Percentiles rank a stretch among this genome's conserved stretches.
Evolutionary conservation across 2,329 filamentous ascomycete species (phyloP).

Genomic region (Fusarium redolens): DNA sequence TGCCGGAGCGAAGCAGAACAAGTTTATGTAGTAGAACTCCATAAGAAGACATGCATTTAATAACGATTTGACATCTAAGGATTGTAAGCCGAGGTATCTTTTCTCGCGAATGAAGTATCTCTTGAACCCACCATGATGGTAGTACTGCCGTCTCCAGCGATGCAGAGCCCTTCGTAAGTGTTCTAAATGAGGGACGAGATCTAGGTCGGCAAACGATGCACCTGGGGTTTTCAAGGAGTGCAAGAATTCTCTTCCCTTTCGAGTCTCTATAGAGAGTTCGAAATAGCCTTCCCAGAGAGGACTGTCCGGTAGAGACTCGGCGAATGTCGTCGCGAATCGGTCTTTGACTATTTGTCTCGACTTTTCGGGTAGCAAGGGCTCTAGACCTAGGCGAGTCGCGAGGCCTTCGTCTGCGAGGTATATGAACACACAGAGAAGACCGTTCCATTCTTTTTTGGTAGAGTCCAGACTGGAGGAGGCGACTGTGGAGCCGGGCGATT

Average conservation of each 20-base stretch:
- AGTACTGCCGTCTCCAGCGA: neutral
- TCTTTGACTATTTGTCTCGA: slow-evolving; percentile 28
- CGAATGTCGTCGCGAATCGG: slow-evolving; percentile 19
- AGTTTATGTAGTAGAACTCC: neutral
- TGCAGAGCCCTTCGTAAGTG: neutral
- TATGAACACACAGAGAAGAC: slow-evolving; percentile 29
- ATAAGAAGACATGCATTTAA: neutral
- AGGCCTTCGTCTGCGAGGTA: slow-evolving; percentile 27
- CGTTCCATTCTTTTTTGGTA: slow-evolving; percentile 20
- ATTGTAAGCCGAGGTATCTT: neutral
- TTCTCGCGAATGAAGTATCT: fast-evolving
- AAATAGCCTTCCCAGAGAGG: slow-evolving; percentile 28
- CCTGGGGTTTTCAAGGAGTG: neutral
- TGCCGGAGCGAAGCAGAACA: neutral
- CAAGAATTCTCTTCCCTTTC: slow-evolving; percentile 26
- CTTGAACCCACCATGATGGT: neutral
- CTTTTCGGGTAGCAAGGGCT: slow-evolving; percentile 23
- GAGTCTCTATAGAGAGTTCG: slow-evolving; percentile 15
- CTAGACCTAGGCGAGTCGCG: slow-evolving; percentile 14
- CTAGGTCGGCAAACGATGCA: neutral
- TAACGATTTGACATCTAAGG: neutral
- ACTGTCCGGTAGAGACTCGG: slow-evolving; percentile 15
- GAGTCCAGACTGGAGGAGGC: neutral
- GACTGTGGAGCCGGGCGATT: neutral
- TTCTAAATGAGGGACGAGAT: neutral